Percentiles rank a stretch among this genome's conserved stretches.
Evolutionary conservation across 1,139 yeast species (phyloP).

Genomic region (Suhomyces kunorum): DNA sequence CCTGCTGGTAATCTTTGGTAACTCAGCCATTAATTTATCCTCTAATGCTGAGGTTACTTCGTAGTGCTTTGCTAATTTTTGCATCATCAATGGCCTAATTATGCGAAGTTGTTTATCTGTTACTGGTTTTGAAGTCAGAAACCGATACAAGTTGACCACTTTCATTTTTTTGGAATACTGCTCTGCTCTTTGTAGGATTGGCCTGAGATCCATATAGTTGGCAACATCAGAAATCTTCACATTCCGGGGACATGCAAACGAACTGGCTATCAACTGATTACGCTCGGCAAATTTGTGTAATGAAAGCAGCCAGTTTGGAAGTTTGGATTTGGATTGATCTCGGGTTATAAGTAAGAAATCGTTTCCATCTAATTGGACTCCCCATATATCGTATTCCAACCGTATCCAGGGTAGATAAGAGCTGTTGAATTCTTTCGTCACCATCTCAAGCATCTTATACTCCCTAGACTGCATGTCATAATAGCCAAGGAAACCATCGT

Average conservation of each 20-base stretch:
- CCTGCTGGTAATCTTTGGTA: conserved; percentile 28
- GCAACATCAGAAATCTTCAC: not conserved
- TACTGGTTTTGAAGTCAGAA: no score
- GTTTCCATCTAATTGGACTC: conserved; percentile 18
- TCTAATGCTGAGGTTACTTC: conserved; percentile 19
- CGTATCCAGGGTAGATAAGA: conserved; percentile 31
- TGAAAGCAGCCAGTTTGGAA: conserved; percentile 20
- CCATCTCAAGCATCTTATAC: conserved; percentile 15
- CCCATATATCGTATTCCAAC: conserved; percentile 38
- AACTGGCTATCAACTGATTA: conserved; percentile 10
- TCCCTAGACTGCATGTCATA: conserved; percentile 18
- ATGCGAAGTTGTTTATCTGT: conserved; percentile 22
- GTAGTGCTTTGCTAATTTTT: conserved; percentile 21
- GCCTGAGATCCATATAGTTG: not conserved
- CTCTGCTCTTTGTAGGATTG: not conserved
- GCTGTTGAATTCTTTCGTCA: conserved; percentile 19
- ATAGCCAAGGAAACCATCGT: conserved; percentile 37
- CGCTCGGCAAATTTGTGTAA: conserved; percentile 18
- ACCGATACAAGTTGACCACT: no score
- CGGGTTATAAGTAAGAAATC: conserved; percentile 24
- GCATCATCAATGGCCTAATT: conserved; percentile 18
- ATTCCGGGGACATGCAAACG: conserved; percentile 6
- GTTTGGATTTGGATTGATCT: not conserved
- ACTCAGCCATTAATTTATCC: conserved; percentile 21
- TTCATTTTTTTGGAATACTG: not conserved